Base-by-base conservation (phyloP, 1,139 yeast genomes). In the Debaryomycetaceae sp. region DNA sequence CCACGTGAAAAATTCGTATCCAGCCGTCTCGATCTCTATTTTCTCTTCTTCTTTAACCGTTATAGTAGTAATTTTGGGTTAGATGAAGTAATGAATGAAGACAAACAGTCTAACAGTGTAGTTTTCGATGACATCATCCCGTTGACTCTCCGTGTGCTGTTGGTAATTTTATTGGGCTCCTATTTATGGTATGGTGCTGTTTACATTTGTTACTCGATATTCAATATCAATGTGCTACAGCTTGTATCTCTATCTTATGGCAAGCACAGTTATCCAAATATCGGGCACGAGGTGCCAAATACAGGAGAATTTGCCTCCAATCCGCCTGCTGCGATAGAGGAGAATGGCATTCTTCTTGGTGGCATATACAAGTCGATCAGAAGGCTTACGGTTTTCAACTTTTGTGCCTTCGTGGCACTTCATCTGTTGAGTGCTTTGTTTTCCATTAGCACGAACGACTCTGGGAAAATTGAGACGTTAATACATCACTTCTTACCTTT, bases 161-260 rank as follows among this genome's bases (percentile, higher is more conserved):
- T 63, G 17, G 48, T 66, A 4, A 44, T 70, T 8, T 62, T 63
- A 38, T 42, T 65, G 15, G 74, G 73, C 0, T 54, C 59, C 3
- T 47, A 55, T 6, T 50, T 69, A 34, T 72, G 76, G 75, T 64
- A 59, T 37, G 36, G 53, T 4, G 49, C 70, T 29, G 63, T 66
- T 9, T 49, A 50, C 34, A 48, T 63, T 17, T 59, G 63, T 41
- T 58, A 53, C 41, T 47, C 51, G 17, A 46, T 45, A 28, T 52
- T 60, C 33, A 41, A 46, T 5, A 52, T 72, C 46, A 72, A 69
- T 49, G 59, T 71, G 14, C 50, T 68, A 19, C 65, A 66, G 29
- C 52, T 71, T 6, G 53, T 72, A 30, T 60, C 64, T 42, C 52
- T 72, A 29, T 68, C 75, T 9, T 72, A 70, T 43, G 56, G 67